A percentile compares a stretch with the other conserved stretches of the same genome.
These are phyloP conservation scores for Phellopilus nigrolimitatus DNA, from an alignment of 1,284 basidiomycete species.

Conservation along the genomic window DNA sequence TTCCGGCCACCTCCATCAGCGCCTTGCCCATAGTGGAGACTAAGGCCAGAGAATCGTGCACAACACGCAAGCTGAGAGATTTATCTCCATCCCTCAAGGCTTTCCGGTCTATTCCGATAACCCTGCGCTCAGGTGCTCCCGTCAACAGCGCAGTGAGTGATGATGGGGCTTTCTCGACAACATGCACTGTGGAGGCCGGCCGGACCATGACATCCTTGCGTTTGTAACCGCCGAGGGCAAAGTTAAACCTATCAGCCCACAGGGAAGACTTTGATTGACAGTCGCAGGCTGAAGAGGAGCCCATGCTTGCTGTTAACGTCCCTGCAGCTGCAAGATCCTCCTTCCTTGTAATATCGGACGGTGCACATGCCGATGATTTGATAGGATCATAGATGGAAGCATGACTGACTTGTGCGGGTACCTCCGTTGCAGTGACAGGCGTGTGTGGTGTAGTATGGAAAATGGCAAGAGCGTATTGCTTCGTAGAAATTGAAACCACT, in stretches of 20 bases:
- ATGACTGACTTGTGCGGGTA: neutral
- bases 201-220: conserved; percentile 17
- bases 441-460: neutral
- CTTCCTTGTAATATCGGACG: neutral
- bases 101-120: neutral
- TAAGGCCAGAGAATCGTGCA: conserved; percentile 11
- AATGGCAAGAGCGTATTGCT: conserved; percentile 2
- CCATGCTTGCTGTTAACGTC: neutral
- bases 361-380: too few relatives aligned
- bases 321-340: neutral
- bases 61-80: conserved; percentile 11
- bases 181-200: conserved; percentile 3
- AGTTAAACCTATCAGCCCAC: conserved; percentile 12
- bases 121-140: neutral
- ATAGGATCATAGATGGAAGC: too few relatives aligned
- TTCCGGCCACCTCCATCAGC: conserved; percentile 7
- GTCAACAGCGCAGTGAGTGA: neutral
- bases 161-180: neutral
- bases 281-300: neutral
- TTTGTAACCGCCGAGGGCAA: conserved; percentile 7
- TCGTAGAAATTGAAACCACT: neutral
- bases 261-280: conserved; percentile 1
- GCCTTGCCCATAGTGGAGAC: conserved; percentile 15
- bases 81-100: neutral
- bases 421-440: conserved; percentile 8